Conservation (phyloP, 78 protist species). For the Acrasis kona region DNA sequence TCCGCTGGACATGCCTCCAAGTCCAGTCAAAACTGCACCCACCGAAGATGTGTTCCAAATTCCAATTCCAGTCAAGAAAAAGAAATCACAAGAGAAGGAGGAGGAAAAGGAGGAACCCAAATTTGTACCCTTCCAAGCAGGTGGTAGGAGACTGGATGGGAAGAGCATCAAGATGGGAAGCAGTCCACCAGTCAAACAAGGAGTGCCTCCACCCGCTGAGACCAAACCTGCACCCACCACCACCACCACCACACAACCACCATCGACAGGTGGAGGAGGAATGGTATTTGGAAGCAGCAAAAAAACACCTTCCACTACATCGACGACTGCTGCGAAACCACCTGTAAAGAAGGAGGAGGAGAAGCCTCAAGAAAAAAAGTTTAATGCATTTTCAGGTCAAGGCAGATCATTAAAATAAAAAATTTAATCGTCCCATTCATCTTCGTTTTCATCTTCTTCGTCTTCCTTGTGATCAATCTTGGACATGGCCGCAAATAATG, state of each 20-base stretch:
- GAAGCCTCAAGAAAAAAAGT: not conserved
- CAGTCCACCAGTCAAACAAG: not conserved
- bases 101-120: not conserved
- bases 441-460: no score
- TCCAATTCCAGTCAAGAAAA: not conserved
- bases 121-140: not conserved
- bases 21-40: not conserved
- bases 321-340: not conserved
- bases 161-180: not conserved
- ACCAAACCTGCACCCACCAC: not conserved
- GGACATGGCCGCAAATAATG: no score
- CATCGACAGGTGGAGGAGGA: not conserved
- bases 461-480: no score
- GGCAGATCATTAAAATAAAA: not conserved
- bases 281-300: not conserved
- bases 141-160: not conserved
- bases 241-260: not conserved
- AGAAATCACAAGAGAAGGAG: not conserved
- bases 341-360: not conserved
- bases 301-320: not conserved
- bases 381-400: not conserved
- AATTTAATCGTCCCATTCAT: no score
- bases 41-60: not conserved
- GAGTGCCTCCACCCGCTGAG: not conserved
- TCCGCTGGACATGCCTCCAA: constrained; percentile 22